Conservation (phyloP, 2,329 filamentous ascomycete genomes). For the Alternaria infectoria region DNA sequence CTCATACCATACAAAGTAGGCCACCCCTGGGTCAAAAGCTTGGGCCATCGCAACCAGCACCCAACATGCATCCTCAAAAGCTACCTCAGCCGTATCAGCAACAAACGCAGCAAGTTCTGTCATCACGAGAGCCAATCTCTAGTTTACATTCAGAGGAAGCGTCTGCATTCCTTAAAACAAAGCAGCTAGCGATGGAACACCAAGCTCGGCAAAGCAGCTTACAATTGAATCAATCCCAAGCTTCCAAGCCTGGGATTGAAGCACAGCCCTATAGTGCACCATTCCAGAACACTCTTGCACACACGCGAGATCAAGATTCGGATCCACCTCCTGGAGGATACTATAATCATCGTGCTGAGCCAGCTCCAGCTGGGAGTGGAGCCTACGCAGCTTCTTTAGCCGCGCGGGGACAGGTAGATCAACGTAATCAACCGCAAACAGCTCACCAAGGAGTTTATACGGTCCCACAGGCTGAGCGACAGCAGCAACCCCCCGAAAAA, state of each 20-base stretch:
- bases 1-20: conserved; percentile 25
- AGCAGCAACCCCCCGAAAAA: background rate
- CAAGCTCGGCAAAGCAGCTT: conserved; percentile 12
- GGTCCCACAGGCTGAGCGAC: conserved; percentile 6
- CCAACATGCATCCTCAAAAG: conserved; percentile 19
- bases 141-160: conserved; percentile 13
- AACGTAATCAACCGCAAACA: conserved; percentile 15
- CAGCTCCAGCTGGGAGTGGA: conserved; percentile 14
- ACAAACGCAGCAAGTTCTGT: conserved; percentile 7
- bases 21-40: conserved; percentile 21
- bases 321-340: conserved; percentile 29
- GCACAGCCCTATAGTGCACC: conserved; percentile 1
- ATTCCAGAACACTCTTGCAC: conserved; percentile 10
- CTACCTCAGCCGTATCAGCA: conserved; percentile 16
- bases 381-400: conserved; percentile 23
- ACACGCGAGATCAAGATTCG: conserved; percentile 13
- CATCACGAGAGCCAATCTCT: conserved; percentile 11
- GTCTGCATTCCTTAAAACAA: conserved; percentile 33
- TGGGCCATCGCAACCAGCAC: conserved; percentile 15
- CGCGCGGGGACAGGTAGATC: conserved; percentile 17
- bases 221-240: conserved; percentile 9
- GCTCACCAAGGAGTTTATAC: conserved; percentile 5
- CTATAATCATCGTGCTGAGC: conserved; percentile 28
- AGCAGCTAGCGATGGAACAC: conserved; percentile 30
- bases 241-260: conserved; percentile 7